Base-by-base conservation (phyloP, 2,329 filamentous ascomycete genomes). In the Ilyonectria destructans region DNA sequence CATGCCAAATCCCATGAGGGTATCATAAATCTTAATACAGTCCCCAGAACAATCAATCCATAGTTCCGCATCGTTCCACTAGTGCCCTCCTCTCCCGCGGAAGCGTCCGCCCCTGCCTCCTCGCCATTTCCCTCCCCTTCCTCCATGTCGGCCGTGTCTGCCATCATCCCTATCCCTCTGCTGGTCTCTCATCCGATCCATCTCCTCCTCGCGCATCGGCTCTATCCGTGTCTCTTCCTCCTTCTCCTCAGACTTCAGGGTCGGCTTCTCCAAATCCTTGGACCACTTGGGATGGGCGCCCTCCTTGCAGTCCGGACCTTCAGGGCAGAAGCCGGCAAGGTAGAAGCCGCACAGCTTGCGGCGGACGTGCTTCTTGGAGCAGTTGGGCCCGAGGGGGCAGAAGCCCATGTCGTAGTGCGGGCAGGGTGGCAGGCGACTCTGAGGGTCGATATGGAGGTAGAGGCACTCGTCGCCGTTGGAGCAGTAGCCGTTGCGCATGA, bases 401-500 rank as follows among this genome's bases (percentile, higher is more conserved):
- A 98, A 98, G 2, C 96, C 96, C 74, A 92, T 91, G 69, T 98
- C 95, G 85, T 98, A 99, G 82, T 97, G 93, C 71, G 94, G 93
- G 76, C 95, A 97, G 1, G 93, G 91, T 29, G 91, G 93, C 75
- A 94, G 85, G 77, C 94, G 91, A 69, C 92, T 91, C 79, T 94
- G 88, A 57, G 95, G 93, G 76, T 96, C 94, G 76, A 97, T 93
- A 82, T 97, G 94, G 54, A 97, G 90, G 80, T 97, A 97, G 6
- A 97, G 86, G 78, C 96, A 99, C 83, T 99, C 96, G 81, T 98
- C 96, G 73, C 96, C 96, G 83, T 98, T 97, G 71, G 93, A 94
- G 84, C 96, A 99, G 81, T 97, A 98, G 63, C 94, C 94, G 79
- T 96, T 97, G 69, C 95, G 90, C 65, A 95, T 91, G 83, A 96